Base-by-base conservation (phyloP, 805 yeast species). In the Yamadazyma sp. region DNA sequence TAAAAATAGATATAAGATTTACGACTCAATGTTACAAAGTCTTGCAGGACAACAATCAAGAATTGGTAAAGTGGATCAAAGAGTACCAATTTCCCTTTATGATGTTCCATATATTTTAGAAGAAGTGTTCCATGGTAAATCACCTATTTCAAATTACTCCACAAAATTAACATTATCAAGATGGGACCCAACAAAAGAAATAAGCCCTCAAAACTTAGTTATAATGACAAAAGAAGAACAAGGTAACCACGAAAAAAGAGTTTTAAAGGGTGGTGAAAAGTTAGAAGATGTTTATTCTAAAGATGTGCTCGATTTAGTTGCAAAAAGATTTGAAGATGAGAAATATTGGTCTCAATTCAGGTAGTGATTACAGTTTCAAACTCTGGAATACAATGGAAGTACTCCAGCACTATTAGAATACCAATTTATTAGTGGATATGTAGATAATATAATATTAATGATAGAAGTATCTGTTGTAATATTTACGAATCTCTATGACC, bases 121-220 rank as follows among this genome's bases (percentile, higher is more conserved):
- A 53, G 99, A 93, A 60, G 82, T 93, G 3, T 93, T 80, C 67
- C 78, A 94, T 42, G 97, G 98, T 10, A 87, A 88, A 58, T 83
- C 96, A 0, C 93, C 94, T 12, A 72, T 89, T 10, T 82, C 95
- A 12, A 84, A 89, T 13, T 85, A 72, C 48, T 81, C 89, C 5
- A 85, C 94, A 1, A 76, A 88, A 49, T 65, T 91, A 40, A 77
- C 91, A 1, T 69, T 93, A 25, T 79, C 95, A 1, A 70, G 85
- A 53, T 93, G 99, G 99, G 82, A 79, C 43, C 87, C 86, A 5
- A 50, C 55, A 1, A 63, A 72, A 47, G 85, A 81, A 9, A 63
- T 84, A 18, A 70, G 80, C 13, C 58, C 80, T 41, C 91, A 85
- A 47, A 93, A 93, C 56, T 77, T 87, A 30, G 95, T 91, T 5